These are phyloP conservation scores for Moesziomyces sp. DNA, from an alignment of 1,284 basidiomycete genomes.

Conservation along the genomic window DNA sequence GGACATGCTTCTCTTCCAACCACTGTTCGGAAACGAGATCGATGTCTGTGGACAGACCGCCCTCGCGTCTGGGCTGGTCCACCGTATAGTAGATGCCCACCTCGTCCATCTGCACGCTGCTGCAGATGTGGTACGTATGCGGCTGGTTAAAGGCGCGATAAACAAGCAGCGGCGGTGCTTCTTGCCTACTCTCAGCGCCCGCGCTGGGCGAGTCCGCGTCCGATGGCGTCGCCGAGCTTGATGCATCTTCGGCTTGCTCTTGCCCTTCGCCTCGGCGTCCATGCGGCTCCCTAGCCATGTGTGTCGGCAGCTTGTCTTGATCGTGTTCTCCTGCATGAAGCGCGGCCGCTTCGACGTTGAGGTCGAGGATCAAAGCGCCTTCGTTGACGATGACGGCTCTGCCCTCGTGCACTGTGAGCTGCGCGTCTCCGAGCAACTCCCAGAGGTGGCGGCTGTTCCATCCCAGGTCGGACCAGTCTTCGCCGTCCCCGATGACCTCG, in stretches of 20 bases:
- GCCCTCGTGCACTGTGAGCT: conserved; percentile 49
- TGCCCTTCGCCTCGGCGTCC: background rate
- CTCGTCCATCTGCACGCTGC: conserved; percentile 49
- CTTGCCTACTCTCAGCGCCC: background rate
- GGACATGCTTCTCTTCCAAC: conserved; percentile 5
- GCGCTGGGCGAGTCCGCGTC: too few relatives aligned
- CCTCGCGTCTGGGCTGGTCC: conserved; percentile 4
- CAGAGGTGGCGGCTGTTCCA: conserved; percentile 37
- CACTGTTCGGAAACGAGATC: background rate
- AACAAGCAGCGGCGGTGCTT: conserved; percentile 9
- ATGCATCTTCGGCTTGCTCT: too few relatives aligned
- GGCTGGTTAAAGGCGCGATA: conserved; percentile 10
- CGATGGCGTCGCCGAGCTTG: too few relatives aligned
- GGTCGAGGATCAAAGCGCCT: conserved; percentile 13
- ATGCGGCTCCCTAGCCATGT: background rate
- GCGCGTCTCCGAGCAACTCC: conserved; percentile 24
- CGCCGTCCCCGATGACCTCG: conserved; percentile 1
- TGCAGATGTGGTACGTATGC: conserved; percentile 21
- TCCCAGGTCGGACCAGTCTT: conserved; percentile 10
- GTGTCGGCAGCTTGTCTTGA: background rate
- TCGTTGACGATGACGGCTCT: conserved; percentile 41
- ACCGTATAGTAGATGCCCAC: conserved; percentile 18
- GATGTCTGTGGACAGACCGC: background rate
- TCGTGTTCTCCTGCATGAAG: background rate
- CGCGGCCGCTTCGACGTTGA: background rate